Base-by-base conservation (phyloP, 1,284 basidiomycete species). In the Rhizopogon parksii region DNA sequence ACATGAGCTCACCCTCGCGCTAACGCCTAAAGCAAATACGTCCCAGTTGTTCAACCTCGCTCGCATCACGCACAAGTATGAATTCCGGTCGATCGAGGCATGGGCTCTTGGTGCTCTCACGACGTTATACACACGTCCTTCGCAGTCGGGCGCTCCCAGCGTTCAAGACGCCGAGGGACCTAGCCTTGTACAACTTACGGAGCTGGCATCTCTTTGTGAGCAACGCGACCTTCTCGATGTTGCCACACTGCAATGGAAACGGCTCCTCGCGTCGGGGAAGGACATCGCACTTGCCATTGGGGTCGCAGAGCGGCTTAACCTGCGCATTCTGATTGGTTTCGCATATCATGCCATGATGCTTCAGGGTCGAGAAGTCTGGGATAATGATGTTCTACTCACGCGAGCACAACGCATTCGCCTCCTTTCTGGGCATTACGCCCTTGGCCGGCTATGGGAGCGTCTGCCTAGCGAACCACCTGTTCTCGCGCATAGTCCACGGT, bases 21-120 rank as follows among this genome's bases (percentile, higher is more conserved):
- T 71, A 58, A 60, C 68, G n/a, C 55, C 65, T 21, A 71, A 74
- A 36, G 69, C 70, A 17, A 70, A 73, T 55, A 67, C 60, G 47
- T 63, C 66, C 21, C 72, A 71, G 57, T 60, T 79, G 47, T 71
- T 73, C 49, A 67, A 75, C 56, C 72, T 79, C 51, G 71, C 75
- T 15, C 74, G 74, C 8, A 76, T 79, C 50, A 71, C 77, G 4
- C 77, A 80, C 65, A 79, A 80, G 52, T 79, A 80, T 60, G 74
- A 76, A 50, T 79, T 78, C 60, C 68, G 73, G 25, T 71, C 69
- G n/a, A 71, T 75, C 49, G 75, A 78, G 59, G 60, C 53, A 36
- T 79, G 78, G 78, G 72, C 75, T 0, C 64, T 79, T 46, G 56
- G 63, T 40, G 74, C 72, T 15, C 67, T 79, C 45, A 67, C 69